Base-by-base conservation (phyloP, 2,329 filamentous ascomycete genomes). In the Pyrenophora tritici-repentis region DNA sequence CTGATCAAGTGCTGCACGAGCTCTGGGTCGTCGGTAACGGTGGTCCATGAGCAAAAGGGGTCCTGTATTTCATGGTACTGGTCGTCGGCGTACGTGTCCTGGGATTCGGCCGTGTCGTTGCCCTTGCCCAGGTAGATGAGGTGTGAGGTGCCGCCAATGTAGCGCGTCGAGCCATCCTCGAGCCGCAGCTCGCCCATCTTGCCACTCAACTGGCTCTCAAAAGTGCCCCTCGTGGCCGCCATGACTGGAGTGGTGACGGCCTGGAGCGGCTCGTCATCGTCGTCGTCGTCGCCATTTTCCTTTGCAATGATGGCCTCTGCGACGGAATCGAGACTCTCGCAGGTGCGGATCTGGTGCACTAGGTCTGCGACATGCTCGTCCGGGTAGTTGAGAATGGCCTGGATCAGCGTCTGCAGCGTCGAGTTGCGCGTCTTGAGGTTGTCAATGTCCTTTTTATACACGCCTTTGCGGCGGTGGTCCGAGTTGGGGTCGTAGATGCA, bases 401-500 rank as follows among this genome's bases (percentile, higher is more conserved):
- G 90, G 56, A 97, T 86, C 32, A 97, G 79, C n/a, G 91, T 91
- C 71, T 97, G 90, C 47, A 97, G 79, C 1, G 93, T 97, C 31
- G 90, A 90, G 66, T 87, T 91, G 56, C 86, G 86, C 17, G 91
- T 92, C 76, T 95, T 95, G 72, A 93, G 82, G 68, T 85, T 90
- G 73, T 96, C 92, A 18, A 89, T 85, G 73, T 96, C 94, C 75
- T 96, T 91, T 68, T 93, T 92, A 74, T 97, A 97, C 41, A 97
- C 94, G 53, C 94, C 94, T 73, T 97, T 97, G 42, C 94, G 87
- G 42, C 94, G 88, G 73, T 97, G 92, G 73, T 99, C 94, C 51
- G 92, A 96, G 70, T 92, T 95, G 3, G 92, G 93, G 70, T 97
- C 93, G 79, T 97, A 97, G 59, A 97, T 82, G 73, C 94, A 97